These are phyloP conservation scores for Tylopilus sp. DNA, from an alignment of 768 basidiomycete genomes.

Conservation along the genomic window DNA sequence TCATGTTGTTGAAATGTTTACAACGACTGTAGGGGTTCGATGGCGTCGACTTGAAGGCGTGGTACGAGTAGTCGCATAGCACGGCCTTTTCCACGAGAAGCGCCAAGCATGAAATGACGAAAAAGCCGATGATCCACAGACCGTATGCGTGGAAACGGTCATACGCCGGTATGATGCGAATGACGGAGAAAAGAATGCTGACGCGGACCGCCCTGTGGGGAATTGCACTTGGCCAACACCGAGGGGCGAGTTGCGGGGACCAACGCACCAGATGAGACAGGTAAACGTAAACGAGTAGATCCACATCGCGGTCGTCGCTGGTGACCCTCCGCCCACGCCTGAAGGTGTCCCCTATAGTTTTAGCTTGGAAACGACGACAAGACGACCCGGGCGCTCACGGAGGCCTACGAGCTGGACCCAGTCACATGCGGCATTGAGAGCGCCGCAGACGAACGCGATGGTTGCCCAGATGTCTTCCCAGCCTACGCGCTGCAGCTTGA, in stretches of 20 bases:
- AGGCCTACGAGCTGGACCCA: slow-evolving; percentile 8
- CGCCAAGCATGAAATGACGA: slow-evolving; percentile 5
- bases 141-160: slow-evolving; percentile 10
- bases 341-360: neutral
- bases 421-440: neutral
- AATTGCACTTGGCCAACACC: neutral
- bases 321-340: neutral
- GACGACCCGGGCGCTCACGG: slow-evolving; percentile 1
- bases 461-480: slow-evolving; percentile 22
- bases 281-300: slow-evolving; percentile 11
- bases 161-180: slow-evolving; percentile 12
- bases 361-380: neutral
- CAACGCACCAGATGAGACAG: slow-evolving; percentile 15
- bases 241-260: neutral
- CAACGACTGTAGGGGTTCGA: neutral
- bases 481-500: slow-evolving; percentile 17
- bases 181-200: slow-evolving; percentile 18
- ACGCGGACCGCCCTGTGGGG: slow-evolving; percentile 18
- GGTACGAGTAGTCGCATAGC: neutral
- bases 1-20: neutral
- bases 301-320: slow-evolving; percentile 9
- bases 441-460: slow-evolving; percentile 14
- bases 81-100: slow-evolving; percentile 3
- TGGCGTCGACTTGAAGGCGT: neutral
- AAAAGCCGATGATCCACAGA: slow-evolving; percentile 6